Evolutionary conservation across 139 green algal species (phyloP).

Genomic region (Raphidocelis subcapitata): DNA sequence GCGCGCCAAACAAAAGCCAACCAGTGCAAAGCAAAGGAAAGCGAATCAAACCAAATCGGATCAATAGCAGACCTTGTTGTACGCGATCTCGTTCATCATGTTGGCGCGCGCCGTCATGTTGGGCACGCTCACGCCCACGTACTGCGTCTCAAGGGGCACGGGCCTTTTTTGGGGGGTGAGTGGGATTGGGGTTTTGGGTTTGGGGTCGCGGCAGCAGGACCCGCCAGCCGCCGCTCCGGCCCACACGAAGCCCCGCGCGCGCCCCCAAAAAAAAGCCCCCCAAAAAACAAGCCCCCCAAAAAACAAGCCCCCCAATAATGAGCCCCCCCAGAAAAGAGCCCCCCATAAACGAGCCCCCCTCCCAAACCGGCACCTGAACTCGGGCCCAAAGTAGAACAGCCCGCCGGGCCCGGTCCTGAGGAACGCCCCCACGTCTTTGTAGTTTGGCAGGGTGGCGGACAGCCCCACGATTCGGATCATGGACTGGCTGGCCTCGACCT

Average conservation of each 20-base stretch:
- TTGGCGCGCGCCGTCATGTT: slow-evolving; percentile 74
- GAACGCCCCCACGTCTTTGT: slow-evolving; percentile 93
- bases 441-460: slow-evolving; percentile 97
- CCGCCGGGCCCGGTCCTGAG: slow-evolving; percentile 66
- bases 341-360: no score
- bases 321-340: no score
- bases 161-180: slow-evolving; percentile 69
- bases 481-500: slow-evolving; percentile 93
- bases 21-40: no score
- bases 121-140: slow-evolving; percentile 88
- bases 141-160: slow-evolving; percentile 91
- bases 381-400: slow-evolving; percentile 96
- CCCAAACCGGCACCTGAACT: slow-evolving; percentile 78
- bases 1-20: no score
- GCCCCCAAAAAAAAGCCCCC: no score
- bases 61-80: slow-evolving; percentile 90
- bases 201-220: no score
- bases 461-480: slow-evolving; percentile 99
- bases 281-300: no score
- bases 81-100: slow-evolving; percentile 91
- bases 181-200: background rate
- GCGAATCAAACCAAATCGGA: no score
- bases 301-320: no score
- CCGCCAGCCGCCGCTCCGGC: no score
- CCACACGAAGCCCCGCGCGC: no score